These are phyloP conservation scores for Plasmodium inui DNA, from an alignment of 169 alveolate species.

Conservation along the genomic window DNA sequence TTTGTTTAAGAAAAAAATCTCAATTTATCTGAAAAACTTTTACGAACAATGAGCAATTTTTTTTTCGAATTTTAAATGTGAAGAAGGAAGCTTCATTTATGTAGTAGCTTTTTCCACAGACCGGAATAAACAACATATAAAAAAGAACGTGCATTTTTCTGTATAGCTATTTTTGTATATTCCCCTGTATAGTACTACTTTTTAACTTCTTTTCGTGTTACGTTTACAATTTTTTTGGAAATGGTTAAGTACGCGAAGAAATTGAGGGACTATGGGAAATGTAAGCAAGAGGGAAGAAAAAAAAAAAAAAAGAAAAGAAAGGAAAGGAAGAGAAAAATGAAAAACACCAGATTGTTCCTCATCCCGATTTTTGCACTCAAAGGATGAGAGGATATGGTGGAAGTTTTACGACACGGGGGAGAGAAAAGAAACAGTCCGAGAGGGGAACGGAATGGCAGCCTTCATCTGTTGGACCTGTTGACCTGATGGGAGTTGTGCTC, in stretches of 20 bases:
- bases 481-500: background rate
- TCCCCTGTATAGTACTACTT: conserved; percentile 2
- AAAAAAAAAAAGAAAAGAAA: background rate
- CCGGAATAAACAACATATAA: background rate
- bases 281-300: conserved; percentile 3
- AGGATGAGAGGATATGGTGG: background rate
- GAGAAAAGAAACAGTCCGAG: background rate
- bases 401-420: background rate
- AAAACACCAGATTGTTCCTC: background rate
- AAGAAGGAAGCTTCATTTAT: background rate
- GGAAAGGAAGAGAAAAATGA: background rate
- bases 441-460: background rate
- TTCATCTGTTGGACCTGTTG: background rate
- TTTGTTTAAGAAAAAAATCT: background rate
- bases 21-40: background rate
- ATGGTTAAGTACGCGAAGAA: conserved; percentile 70
- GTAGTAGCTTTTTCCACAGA: background rate
- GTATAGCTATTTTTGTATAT: background rate
- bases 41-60: background rate
- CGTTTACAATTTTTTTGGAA: conserved; percentile 19
- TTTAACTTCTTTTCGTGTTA: conserved; percentile 1
- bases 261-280: conserved; percentile 58
- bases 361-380: background rate
- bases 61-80: background rate
- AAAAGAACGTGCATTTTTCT: background rate